Percentiles rank a stretch among this genome's conserved stretches.
Conservation (phyloP, 441 rosid species). For the Melastoma candidum region DNA sequence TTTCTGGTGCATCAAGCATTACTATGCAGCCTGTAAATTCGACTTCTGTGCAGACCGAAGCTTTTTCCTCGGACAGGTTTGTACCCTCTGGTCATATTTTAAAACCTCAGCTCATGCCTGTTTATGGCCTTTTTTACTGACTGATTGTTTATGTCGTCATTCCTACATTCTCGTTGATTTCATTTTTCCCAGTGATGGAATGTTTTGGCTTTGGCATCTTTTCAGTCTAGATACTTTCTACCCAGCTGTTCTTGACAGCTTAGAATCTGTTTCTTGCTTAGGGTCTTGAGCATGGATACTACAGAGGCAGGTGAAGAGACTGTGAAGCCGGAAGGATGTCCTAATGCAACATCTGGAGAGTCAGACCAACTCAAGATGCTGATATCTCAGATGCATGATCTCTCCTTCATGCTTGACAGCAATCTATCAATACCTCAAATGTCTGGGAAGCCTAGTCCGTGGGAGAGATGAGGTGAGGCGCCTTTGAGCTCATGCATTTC, state of each 20-base stretch:
- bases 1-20: slow-evolving; percentile 27
- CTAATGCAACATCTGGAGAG: slow-evolving; percentile 16
- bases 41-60: slow-evolving; percentile 21
- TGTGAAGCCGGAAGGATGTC: slow-evolving; percentile 13
- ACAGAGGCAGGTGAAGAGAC: slow-evolving; percentile 15
- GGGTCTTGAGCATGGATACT: neutral
- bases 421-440: slow-evolving; percentile 41
- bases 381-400: slow-evolving; percentile 78
- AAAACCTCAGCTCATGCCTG: too few species aligned
- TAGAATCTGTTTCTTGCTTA: too few species aligned
- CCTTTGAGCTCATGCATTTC: too few species aligned
- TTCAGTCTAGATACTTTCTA: too few species aligned
- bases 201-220: too few species aligned
- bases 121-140: too few species aligned
- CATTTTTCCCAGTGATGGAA: too few species aligned
- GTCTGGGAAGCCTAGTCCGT: slow-evolving; percentile 1
- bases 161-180: too few species aligned
- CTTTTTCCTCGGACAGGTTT: slow-evolving; percentile 41
- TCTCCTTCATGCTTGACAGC: slow-evolving; percentile 71
- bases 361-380: slow-evolving; percentile 32
- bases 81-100: too few species aligned
- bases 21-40: slow-evolving; percentile 22
- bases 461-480: neutral
- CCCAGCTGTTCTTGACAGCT: too few species aligned
- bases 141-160: too few species aligned